Evolutionary conservation across 2,329 filamentous ascomycete genomes (phyloP).

Genomic region (Aureobasidium melanogenum): DNA sequence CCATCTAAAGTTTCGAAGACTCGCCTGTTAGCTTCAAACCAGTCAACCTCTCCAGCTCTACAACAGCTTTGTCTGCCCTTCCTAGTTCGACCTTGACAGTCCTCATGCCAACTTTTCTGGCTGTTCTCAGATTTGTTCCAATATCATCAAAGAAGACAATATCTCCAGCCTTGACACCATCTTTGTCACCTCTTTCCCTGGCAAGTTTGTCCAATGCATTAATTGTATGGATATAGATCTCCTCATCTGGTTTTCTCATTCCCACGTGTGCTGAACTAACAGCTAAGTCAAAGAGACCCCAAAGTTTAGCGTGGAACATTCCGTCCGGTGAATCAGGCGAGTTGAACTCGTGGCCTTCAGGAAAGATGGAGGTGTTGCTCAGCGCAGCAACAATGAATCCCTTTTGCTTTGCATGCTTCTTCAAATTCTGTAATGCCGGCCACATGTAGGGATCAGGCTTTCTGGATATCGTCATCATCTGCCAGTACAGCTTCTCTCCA

Average conservation of each 20-base stretch:
- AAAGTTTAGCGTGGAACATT: conserved; percentile 42
- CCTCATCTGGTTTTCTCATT: conserved; percentile 75
- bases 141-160: conserved; percentile 90
- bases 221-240: conserved; percentile 70
- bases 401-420: conserved; percentile 24
- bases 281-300: conserved; percentile 72
- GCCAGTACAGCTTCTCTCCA: conserved; percentile 71
- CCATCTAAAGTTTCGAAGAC: background rate
- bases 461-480: conserved; percentile 74
- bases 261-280: conserved; percentile 80
- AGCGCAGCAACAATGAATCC: conserved; percentile 68
- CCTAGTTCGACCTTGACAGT: conserved; percentile 83
- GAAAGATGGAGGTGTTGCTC: conserved; percentile 86
- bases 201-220: conserved; percentile 56
- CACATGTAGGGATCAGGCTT: conserved; percentile 79
- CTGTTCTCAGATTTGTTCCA: conserved; percentile 82
- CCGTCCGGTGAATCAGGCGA: conserved; percentile 34
- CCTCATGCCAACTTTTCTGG: conserved; percentile 61
- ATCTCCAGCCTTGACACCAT: conserved; percentile 52
- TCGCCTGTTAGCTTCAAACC: conserved; percentile 47
- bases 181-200: conserved; percentile 45
- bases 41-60: conserved; percentile 66
- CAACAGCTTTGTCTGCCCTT: conserved; percentile 69
- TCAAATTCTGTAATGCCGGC: conserved; percentile 65
- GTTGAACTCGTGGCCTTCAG: conserved; percentile 60